Evolutionary conservation across 345 rosid genomes (phyloP).

Genomic region (Lumnitzera littorea): DNA sequence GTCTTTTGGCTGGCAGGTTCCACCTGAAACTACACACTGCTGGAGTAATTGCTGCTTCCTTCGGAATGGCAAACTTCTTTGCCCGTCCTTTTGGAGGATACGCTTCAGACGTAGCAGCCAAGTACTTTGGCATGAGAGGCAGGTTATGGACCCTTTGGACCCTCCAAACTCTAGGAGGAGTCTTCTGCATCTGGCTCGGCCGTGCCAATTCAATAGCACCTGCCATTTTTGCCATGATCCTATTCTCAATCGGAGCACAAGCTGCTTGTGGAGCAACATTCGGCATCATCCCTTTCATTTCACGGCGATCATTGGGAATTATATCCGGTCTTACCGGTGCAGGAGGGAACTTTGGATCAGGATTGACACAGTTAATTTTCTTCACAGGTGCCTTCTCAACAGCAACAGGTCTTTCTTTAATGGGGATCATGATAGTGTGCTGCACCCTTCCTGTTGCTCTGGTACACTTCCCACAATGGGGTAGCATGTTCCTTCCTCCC

Average conservation of each 20-base stretch:
- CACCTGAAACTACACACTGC: slow-evolving; percentile 65
- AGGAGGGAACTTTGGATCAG: slow-evolving; percentile 76
- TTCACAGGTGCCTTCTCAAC: slow-evolving; percentile 56
- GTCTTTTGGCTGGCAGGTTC: slow-evolving; percentile 36
- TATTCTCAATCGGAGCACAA: slow-evolving; percentile 69
- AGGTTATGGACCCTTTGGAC: slow-evolving; percentile 70
- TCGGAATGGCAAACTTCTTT: slow-evolving; percentile 73
- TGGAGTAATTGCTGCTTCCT: slow-evolving; percentile 66
- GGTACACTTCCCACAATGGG: slow-evolving; percentile 69
- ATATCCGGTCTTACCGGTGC: slow-evolving; percentile 76
- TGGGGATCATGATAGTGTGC: slow-evolving; percentile 65
- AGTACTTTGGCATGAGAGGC: slow-evolving; percentile 73
- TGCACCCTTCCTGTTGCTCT: slow-evolving; percentile 53
- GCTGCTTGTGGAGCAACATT: slow-evolving; percentile 88
- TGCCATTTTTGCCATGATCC: slow-evolving; percentile 62
- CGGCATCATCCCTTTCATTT: slow-evolving; percentile 69
- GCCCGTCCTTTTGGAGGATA: slow-evolving; percentile 83
- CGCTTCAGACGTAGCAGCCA: slow-evolving; percentile 52
- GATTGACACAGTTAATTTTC: slow-evolving; percentile 62
- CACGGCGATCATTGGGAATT: slow-evolving; percentile 64
- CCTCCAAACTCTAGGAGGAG: slow-evolving; percentile 66
- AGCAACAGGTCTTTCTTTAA: slow-evolving; percentile 44
- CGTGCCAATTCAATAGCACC: slow-evolving; percentile 57
- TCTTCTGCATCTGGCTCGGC: slow-evolving; percentile 69
- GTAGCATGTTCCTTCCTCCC: slow-evolving; percentile 59